Conservation (phyloP, 768 basidiomycete genomes). For the Vararia minispora region DNA sequence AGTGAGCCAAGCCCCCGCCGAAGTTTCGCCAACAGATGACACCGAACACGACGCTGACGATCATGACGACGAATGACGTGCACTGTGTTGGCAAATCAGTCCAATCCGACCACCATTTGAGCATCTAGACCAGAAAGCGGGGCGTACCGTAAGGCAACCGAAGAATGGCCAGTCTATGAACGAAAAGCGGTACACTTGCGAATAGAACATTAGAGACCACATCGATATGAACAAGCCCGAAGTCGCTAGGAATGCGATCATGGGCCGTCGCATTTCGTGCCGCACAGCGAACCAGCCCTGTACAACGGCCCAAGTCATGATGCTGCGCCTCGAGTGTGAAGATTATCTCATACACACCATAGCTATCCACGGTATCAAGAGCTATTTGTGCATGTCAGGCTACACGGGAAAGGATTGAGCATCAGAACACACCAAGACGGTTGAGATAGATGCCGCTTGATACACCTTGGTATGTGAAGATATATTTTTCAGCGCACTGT, state of each 20-base stretch:
- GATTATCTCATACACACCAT: conserved; percentile 23
- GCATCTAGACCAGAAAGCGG: no score
- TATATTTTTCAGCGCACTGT: conserved; percentile 32
- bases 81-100: conserved; percentile 12
- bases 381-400: conserved; percentile 17
- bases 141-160: conserved; percentile 30
- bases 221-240: conserved; percentile 23
- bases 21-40: conserved; percentile 42
- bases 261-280: conserved; percentile 30
- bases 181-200: conserved; percentile 20
- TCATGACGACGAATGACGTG: conserved; percentile 26
- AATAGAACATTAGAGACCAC: conserved; percentile 19
- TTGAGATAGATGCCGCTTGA: conserved; percentile 32
- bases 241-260: conserved; percentile 32
- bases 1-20: conserved; percentile 42
- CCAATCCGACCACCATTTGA: no score
- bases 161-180: conserved; percentile 38
- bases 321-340: not conserved
- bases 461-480: conserved; percentile 32
- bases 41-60: conserved; percentile 32
- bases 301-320: not conserved
- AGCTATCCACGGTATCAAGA: conserved; percentile 42
- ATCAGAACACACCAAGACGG: conserved; percentile 28
- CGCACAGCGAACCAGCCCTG: conserved; percentile 47
- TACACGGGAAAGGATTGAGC: not conserved